Percentiles rank a stretch among this genome's conserved stretches.
These are phyloP conservation scores for Thraustochytrium sp. DNA, from an alignment of 352 stramenopile species.

Conservation along the genomic window DNA sequence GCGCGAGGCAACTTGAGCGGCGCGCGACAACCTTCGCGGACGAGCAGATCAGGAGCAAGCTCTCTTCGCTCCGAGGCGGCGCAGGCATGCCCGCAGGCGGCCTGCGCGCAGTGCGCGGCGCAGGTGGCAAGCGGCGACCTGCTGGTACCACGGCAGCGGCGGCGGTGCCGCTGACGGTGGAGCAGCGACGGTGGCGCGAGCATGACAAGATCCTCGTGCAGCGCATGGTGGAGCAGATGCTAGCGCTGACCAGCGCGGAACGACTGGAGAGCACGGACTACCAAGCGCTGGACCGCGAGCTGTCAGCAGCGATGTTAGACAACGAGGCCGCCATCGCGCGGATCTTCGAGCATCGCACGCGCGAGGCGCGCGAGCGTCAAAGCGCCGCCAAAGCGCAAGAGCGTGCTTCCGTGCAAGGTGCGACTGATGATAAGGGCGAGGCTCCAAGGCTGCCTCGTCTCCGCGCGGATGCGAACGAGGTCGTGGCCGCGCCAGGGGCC, in stretches of 20 bases:
- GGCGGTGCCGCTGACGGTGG: not conserved
- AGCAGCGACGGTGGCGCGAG: not conserved
- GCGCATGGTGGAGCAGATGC: not conserved
- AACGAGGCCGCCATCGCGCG: not conserved
- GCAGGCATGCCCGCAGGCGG: not conserved
- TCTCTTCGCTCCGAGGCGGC: too few species aligned
- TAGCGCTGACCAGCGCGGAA: not conserved
- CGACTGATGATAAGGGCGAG: too few species aligned
- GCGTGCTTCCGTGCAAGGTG: too few species aligned
- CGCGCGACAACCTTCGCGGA: too few species aligned
- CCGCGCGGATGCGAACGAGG: not conserved
- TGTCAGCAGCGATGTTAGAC: not conserved
- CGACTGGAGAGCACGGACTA: not conserved
- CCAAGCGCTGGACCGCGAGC: not conserved
- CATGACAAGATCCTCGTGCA: not conserved
- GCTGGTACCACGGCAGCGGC: not conserved
- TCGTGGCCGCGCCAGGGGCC: not conserved
- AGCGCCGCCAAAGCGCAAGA: not conserved
- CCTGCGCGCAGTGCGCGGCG: not conserved
- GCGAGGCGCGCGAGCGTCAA: not conserved
- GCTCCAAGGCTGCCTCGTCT: not conserved
- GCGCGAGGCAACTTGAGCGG: too few species aligned
- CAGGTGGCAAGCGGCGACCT: not conserved
- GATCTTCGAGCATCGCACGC: not conserved
- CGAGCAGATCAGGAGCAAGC: too few species aligned